These are phyloP conservation scores for Daldinia sp. DNA, from an alignment of 2,329 filamentous ascomycete species.

Conservation along the genomic window DNA sequence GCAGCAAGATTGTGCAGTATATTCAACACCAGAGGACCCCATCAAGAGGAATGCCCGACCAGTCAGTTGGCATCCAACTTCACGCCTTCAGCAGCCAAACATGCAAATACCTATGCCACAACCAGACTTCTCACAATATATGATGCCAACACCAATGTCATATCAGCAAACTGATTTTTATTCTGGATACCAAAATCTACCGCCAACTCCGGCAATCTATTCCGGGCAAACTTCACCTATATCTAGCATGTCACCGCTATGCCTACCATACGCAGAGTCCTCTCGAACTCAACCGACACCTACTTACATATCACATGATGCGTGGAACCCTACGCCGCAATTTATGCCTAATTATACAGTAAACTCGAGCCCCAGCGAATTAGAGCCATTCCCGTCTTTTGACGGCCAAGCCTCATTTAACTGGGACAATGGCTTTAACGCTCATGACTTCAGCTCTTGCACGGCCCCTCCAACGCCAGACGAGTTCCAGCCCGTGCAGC, in stretches of 20 bases:
- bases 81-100: constrained; percentile 55
- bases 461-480: constrained; percentile 68
- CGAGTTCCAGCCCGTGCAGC: constrained; percentile 62
- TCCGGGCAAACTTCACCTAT: constrained; percentile 67
- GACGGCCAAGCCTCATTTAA: constrained; percentile 42
- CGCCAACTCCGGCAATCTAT: constrained; percentile 62
- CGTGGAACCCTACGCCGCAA: constrained; percentile 49
- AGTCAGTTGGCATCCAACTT: constrained; percentile 78
- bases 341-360: constrained; percentile 43
- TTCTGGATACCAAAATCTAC: constrained; percentile 53
- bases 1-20: constrained; percentile 35
- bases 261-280: constrained; percentile 54
- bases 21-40: constrained; percentile 45
- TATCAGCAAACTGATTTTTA: constrained; percentile 55
- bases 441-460: constrained; percentile 53
- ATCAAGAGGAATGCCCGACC: constrained; percentile 61
- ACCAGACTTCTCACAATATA: constrained; percentile 49
- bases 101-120: constrained; percentile 50
- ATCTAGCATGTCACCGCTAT: constrained; percentile 62
- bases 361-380: constrained; percentile 38
- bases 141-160: constrained; percentile 50
- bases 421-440: constrained; percentile 57
- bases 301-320: constrained; percentile 52
- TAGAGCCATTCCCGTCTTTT: constrained; percentile 48
- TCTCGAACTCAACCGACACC: constrained; percentile 46